Conservation (phyloP, 768 basidiomycete species). For the Hydnomerulius pinastri region DNA sequence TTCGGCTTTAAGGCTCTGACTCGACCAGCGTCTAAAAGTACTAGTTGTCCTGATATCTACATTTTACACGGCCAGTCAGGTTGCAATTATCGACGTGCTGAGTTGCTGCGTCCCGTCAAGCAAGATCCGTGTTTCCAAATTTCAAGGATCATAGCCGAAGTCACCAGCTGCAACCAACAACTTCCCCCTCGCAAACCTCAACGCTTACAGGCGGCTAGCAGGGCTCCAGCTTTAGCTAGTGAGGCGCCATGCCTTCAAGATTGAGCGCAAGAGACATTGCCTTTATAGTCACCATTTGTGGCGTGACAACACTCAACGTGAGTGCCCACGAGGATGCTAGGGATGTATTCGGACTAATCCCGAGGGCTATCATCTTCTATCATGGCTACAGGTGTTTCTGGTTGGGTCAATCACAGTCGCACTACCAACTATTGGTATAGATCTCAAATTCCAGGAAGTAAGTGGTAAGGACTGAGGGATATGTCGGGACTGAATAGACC, state of each 20-base stretch:
- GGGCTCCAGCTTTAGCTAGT: no score
- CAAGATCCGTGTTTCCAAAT: not conserved
- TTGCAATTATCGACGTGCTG: no score
- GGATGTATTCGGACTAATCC: no score
- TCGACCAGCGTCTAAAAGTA: no score
- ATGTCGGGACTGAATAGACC: not conserved
- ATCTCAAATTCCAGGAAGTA: slow-evolving; percentile 23
- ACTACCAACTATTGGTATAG: slow-evolving; percentile 29
- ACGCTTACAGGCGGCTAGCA: no score
- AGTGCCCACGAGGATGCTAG: no score
- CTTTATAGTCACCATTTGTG: slow-evolving; percentile 21
- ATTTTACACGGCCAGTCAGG: no score
- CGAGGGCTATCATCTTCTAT: not conserved
- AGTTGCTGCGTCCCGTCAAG: not conserved
- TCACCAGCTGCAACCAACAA: not conserved
- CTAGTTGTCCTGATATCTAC: no score
- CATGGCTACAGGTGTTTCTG: slow-evolving; percentile 22
- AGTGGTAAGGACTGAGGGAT: not conserved
- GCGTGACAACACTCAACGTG: slow-evolving; percentile 29
- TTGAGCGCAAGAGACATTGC: slow-evolving; percentile 13
- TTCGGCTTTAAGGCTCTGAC: no score
- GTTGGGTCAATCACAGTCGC: slow-evolving; percentile 27
- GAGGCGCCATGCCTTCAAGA: no score
- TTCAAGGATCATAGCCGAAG: not conserved
- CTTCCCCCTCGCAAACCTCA: no score